Percentiles rank a stretch among this genome's conserved stretches.
Evolutionary conservation across 345 rosid genomes (phyloP).

Genomic region (Populus euphratica): DNA sequence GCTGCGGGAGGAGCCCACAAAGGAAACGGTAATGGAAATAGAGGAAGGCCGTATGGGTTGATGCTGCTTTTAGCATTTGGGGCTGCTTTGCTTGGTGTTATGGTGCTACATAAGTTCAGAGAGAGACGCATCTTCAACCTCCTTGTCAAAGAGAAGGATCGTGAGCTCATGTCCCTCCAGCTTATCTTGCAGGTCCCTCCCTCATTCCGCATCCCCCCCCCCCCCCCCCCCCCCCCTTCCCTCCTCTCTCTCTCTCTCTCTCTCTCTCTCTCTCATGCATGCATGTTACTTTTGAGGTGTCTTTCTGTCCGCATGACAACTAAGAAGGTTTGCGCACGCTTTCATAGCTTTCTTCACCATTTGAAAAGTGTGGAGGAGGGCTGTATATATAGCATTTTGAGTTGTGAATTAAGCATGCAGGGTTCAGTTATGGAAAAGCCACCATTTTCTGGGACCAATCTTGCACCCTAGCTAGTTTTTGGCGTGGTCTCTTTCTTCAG

Average conservation of each 20-base stretch:
- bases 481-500: neutral
- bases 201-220: too few species aligned
- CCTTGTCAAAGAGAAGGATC: slow-evolving; percentile 45
- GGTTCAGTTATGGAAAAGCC: neutral
- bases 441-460: neutral
- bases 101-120: slow-evolving; percentile 49
- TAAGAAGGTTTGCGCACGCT: too few species aligned
- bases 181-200: slow-evolving; percentile 59
- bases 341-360: neutral
- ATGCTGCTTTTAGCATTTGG: slow-evolving; percentile 56
- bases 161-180: slow-evolving; percentile 43
- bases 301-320: slow-evolving; percentile 18
- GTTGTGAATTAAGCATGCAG: too few species aligned
- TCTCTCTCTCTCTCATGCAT: neutral
- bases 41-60: slow-evolving; percentile 42
- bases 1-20: slow-evolving; percentile 36
- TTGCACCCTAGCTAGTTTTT: too few species aligned
- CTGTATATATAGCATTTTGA: neutral
- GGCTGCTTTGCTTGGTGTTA: slow-evolving; percentile 52
- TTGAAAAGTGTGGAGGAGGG: too few species aligned
- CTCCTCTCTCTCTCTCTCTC: slow-evolving; percentile 14
- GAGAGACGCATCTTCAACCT: slow-evolving; percentile 53
- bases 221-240: too few species aligned
- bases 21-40: slow-evolving; percentile 24
- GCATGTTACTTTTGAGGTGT: slow-evolving; percentile 15